These are phyloP conservation scores for Dactylellina haptotyla DNA, from an alignment of 2,329 filamentous ascomycete genomes.

Conservation along the genomic window DNA sequence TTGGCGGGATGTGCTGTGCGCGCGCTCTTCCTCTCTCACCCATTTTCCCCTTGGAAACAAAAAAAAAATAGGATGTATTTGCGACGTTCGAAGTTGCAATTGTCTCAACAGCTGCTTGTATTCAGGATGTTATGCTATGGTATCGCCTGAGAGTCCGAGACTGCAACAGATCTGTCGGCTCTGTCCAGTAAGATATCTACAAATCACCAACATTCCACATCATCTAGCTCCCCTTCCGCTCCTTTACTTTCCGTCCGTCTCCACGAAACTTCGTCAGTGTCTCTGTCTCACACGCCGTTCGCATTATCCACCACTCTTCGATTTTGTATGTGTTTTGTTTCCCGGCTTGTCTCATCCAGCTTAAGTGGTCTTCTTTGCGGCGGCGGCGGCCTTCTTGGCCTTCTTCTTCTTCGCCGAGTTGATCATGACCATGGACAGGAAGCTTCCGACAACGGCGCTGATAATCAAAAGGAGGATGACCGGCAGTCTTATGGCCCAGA, in stretches of 20 bases:
- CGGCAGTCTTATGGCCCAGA: slow-evolving; percentile 98
- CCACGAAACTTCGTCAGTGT: no score
- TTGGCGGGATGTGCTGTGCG: neutral
- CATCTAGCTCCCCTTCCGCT: neutral
- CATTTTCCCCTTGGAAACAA: neutral
- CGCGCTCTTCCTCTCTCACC: neutral
- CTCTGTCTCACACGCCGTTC: neutral
- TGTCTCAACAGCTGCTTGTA: neutral
- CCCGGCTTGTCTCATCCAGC: slow-evolving; percentile 31
- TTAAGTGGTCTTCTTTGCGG: slow-evolving; percentile 80
- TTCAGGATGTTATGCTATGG: slow-evolving; percentile 23
- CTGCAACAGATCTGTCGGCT: slow-evolving; percentile 28
- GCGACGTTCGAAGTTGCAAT: neutral
- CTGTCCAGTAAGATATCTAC: slow-evolving; percentile 53
- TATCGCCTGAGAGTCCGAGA: slow-evolving; percentile 23
- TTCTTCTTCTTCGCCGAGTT: slow-evolving; percentile 98
- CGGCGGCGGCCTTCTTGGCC: slow-evolving; percentile 84
- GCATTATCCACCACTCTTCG: neutral
- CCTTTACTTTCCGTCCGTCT: neutral
- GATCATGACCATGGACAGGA: slow-evolving; percentile 98
- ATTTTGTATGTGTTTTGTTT: slow-evolving; percentile 5
- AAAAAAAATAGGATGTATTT: neutral
- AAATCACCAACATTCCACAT: slow-evolving; percentile 42
- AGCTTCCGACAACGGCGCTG: slow-evolving; percentile 92
- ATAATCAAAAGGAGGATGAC: slow-evolving; percentile 94